phyloP scores from a whole-genome alignment of 2,329 filamentous ascomycete species.

The Penicillium sp. region DNA sequence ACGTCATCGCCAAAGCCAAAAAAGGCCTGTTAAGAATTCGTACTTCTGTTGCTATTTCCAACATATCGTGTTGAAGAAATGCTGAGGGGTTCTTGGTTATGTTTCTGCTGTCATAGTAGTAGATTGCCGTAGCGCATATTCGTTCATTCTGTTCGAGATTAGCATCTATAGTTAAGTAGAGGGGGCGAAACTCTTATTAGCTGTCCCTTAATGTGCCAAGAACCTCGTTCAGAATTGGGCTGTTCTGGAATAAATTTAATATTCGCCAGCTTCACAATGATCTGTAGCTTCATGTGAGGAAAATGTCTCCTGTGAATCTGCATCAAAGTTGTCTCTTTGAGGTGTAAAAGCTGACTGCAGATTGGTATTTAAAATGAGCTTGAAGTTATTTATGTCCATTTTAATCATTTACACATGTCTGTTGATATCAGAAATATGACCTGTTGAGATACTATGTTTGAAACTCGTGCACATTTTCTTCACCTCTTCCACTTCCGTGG shows the following conservation, averaged over 20 bases:
- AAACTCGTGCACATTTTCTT: background rate
- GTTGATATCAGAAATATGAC: background rate
- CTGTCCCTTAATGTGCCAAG: conserved; percentile 22
- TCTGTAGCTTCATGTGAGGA: conserved; percentile 33
- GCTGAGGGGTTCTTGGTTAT: conserved; percentile 54
- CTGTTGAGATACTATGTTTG: background rate
- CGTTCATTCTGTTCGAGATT: conserved; percentile 54
- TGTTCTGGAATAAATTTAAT: conserved; percentile 18
- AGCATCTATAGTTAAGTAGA: conserved; percentile 47
- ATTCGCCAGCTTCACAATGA: conserved; percentile 22
- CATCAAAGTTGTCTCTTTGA: background rate
- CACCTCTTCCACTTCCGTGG: background rate
- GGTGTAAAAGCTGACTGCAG: background rate
- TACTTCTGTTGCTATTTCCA: conserved; percentile 16
- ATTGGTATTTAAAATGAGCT: too few species aligned
- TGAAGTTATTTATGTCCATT: background rate
- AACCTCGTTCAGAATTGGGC: conserved; percentile 14
- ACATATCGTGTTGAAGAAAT: conserved; percentile 45
- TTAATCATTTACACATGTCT: background rate
- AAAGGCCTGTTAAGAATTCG: conserved; percentile 13
- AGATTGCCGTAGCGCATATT: conserved; percentile 63
- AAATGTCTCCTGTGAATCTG: conserved; percentile 30
- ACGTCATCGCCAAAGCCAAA: conserved; percentile 9
- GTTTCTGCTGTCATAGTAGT: conserved; percentile 64
- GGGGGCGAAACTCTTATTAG: conserved; percentile 3